Conservation (phyloP, 2,329 filamentous ascomycete species). For the Fulvia fulva region DNA sequence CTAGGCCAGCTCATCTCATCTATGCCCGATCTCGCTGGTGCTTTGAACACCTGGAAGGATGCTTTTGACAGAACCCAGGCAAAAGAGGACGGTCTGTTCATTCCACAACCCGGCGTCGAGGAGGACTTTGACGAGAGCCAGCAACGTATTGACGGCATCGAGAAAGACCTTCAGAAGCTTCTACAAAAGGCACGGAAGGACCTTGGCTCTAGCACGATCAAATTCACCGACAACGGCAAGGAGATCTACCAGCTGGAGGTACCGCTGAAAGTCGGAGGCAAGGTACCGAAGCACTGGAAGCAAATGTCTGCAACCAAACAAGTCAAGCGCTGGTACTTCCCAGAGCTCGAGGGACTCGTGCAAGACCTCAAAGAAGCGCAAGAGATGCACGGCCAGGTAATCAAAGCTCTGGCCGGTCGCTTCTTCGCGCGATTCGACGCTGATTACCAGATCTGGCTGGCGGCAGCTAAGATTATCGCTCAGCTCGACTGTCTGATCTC, state of each 20-base stretch:
- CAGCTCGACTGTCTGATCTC: slow-evolving; percentile 95
- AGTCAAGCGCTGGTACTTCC: slow-evolving; percentile 91
- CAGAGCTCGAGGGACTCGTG: slow-evolving; percentile 75
- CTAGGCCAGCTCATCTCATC: slow-evolving; percentile 76
- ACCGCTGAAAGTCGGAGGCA: slow-evolving; percentile 71
- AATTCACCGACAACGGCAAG: slow-evolving; percentile 74
- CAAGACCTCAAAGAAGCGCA: slow-evolving; percentile 88
- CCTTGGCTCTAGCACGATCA: slow-evolving; percentile 64
- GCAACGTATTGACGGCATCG: slow-evolving; percentile 69
- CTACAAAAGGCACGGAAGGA: slow-evolving; percentile 68
- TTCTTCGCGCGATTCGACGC: slow-evolving; percentile 87
- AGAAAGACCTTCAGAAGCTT: slow-evolving; percentile 66
- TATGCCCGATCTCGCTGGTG: slow-evolving; percentile 78
- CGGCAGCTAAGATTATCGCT: slow-evolving; percentile 82
- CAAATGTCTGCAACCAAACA: slow-evolving; percentile 93
- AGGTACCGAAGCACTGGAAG: slow-evolving; percentile 77
- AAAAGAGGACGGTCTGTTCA: slow-evolving; percentile 72
- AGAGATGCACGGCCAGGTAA: slow-evolving; percentile 86
- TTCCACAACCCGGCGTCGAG: slow-evolving; percentile 83
- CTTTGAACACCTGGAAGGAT: slow-evolving; percentile 79
- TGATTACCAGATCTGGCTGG: slow-evolving; percentile 79
- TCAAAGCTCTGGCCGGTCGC: slow-evolving; percentile 76
- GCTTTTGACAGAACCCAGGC: slow-evolving; percentile 84
- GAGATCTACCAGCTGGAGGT: slow-evolving; percentile 96
- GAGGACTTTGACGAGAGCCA: slow-evolving; percentile 86